Evolutionary conservation across 129 eudicot species (phyloP), one percentile per base, ranked within the genome.

Genomic region (Helichrysum umbraculigerum): DNA sequence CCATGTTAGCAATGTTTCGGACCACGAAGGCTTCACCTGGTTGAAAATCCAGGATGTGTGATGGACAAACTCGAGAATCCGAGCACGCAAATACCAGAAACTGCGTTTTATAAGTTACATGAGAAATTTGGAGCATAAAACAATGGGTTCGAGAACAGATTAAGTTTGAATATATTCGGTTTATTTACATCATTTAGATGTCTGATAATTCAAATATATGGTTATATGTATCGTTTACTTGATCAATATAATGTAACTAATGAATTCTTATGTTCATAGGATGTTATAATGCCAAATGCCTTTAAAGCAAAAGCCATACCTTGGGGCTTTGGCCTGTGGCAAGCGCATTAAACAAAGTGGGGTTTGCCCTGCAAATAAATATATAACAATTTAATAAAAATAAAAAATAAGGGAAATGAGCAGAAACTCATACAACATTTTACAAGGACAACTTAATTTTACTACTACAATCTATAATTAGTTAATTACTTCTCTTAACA

Each of bases 1-100:
- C 96, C 98, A 92, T 92, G 85, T 86, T 92, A 70, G 98, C 97
- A 28, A 92, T 92, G 81, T 92, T 92, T 72, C 97, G 75, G 79
- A 92, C 92, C 33, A 85, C 70, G 51, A 92, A 92, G 16, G 98
- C 98, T 79, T 92, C 98, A 30, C 98, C 98, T 17, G 98, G 98
- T 62, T 89, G 93, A 70, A 89, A 92, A 79, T 89, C 85, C 42
- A 92, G 87, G 52, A 92, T 76, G 74, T 92, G 97, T 22, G 97
- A 92, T 9, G 97, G 97, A 75, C 97, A 92, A 32, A 92, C 98
- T 29, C 98, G 84, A 29, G 98, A 92, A 57, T 92, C 98, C 52
- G 96, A 84, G 80, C 98, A 92, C 12, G 98, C 93, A 89, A 92
- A 92, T 64, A 89, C 91, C 87, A 92, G 14, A 58, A 89, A 92